Evolutionary conservation across 345 rosid genomes (phyloP), one percentile per base, ranked within the genome.

Genomic region (Arabidopsis thaliana): DNA sequence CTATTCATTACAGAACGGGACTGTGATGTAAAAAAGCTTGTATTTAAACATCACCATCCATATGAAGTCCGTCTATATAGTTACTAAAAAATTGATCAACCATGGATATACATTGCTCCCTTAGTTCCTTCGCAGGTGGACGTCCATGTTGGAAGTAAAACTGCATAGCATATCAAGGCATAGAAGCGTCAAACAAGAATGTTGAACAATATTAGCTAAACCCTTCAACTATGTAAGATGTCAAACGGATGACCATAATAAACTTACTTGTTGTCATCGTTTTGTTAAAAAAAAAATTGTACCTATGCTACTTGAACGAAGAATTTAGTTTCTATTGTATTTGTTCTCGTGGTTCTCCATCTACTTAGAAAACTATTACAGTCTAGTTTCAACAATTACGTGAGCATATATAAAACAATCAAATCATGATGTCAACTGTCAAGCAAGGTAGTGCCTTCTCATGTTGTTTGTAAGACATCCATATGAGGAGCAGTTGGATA

Each of bases 61-160:
- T 73, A 63, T 67, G 87, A 81, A 87, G 75, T 62, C 97, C 97
- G 52, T 86, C 85, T 5, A 80, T 66, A 76, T 79, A 86, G 56
- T 78, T 81, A 80, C 83, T 78, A 71, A 87, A 92, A 65, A 80
- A 65, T 52, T 71, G 85, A 79, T 85, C 84, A 44, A 85, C 82
- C 82, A 82, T 79, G 70, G 85, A 67, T 79, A 88, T 40, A 67
- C 85, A 84, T 66, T 85, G 88, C 58, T 91, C 96, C 79, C 87
- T 87, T 22, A 86, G 84, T 67, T 85, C 93, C 71, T 83, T 86
- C 5, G 91, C 83, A 45, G 92, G 85, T 8, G 96, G 96, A 7
- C 84, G 85, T 5, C 97, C 97, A 82, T 90, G 80, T 84, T 84
- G 88, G 80, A 91, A 94, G 81, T 91, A 91, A 80, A 94, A 94